Percentiles rank a stretch among this genome's conserved stretches.
These are phyloP conservation scores for Teunomyces cretensis DNA, from an alignment of 805 yeast genomes.

Conservation along the genomic window DNA sequence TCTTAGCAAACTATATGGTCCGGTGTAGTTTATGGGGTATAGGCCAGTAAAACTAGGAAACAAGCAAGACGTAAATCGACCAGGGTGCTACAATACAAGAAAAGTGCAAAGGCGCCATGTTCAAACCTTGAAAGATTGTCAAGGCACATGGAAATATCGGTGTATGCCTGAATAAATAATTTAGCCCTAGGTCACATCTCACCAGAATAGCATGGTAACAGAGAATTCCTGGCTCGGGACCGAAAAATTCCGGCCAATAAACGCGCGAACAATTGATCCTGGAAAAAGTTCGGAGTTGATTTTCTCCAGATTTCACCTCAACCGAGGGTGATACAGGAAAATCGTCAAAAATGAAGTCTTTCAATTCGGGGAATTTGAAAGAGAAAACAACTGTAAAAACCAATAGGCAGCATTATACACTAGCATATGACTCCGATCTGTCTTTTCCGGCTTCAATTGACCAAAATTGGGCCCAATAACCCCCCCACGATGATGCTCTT, in stretches of 20 bases:
- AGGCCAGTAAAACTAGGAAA: too few relatives aligned
- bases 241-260: conserved; percentile 21
- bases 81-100: too few relatives aligned
- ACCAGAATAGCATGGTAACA: neutral
- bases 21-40: too few relatives aligned
- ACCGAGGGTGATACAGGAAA: conserved; percentile 5
- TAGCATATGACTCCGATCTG: neutral
- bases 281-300: conserved; percentile 19
- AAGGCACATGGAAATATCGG: neutral
- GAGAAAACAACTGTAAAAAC: neutral
- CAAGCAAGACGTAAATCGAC: too few relatives aligned
- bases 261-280: conserved; percentile 10
- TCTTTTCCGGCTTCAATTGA: neutral
- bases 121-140: too few relatives aligned
- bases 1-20: too few relatives aligned
- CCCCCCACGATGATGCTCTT: neutral
- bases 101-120: too few relatives aligned
- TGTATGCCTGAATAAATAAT: neutral
- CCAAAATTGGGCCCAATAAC: neutral
- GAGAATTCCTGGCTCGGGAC: conserved; percentile 18
- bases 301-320: conserved; percentile 9
- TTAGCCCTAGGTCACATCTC: too few relatives aligned
- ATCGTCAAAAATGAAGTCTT: neutral
- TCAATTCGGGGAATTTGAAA: neutral
- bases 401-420: neutral